Conservation (phyloP, 345 rosid species). For the Luvunga scandens region DNA sequence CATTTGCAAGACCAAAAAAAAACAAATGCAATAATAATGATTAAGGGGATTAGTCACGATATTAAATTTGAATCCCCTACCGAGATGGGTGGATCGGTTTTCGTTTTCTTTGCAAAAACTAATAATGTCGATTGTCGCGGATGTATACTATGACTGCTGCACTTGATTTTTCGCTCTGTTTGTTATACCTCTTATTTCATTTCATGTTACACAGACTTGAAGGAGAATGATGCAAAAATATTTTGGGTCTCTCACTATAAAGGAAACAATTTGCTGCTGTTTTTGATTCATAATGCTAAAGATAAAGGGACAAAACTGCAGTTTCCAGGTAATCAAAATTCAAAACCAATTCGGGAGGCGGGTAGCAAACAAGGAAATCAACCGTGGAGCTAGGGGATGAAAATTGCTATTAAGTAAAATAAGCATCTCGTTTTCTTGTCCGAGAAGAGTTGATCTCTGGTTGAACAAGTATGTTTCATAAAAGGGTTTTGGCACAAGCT, state of each 20-base stretch:
- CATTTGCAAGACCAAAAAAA: slow-evolving; percentile 9
- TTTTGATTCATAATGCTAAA: neutral
- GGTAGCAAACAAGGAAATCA: too few species aligned
- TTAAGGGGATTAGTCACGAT: neutral
- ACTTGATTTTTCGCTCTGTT: neutral
- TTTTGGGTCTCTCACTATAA: neutral
- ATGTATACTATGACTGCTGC: neutral
- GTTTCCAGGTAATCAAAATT: too few species aligned
- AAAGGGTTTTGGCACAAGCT: neutral
- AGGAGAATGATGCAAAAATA: neutral
- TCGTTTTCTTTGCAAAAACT: too few species aligned
- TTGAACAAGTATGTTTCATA: neutral
- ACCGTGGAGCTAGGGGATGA: too few species aligned
- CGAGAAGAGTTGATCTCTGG: too few species aligned
- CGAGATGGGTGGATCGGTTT: neutral
- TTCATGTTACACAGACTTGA: neutral
- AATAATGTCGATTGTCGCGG: too few species aligned
- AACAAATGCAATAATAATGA: neutral
- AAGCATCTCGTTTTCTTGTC: too few species aligned
- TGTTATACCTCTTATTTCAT: neutral
- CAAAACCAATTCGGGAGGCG: too few species aligned
- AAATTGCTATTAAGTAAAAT: too few species aligned
- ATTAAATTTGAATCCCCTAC: neutral
- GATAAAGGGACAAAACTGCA: too few species aligned
- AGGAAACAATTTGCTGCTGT: neutral